Base-by-base conservation (phyloP, 768 basidiomycete species). In the Lactifluus pinguis region DNA sequence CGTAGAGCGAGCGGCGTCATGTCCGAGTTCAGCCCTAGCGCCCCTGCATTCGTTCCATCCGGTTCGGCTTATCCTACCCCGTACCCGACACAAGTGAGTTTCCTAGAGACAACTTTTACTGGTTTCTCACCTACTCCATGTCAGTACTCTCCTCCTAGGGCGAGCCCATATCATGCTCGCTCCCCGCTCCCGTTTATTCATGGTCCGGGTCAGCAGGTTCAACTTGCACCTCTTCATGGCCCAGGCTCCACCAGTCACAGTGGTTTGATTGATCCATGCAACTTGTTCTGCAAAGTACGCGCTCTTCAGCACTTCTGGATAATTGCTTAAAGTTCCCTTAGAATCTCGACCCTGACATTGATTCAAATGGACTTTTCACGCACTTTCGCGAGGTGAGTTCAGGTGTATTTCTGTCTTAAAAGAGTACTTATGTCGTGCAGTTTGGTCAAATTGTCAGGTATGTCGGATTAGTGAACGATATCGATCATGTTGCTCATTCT, bases 371-470 rank as follows among this genome's bases (percentile, higher is more conserved):
- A 39, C 79, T 95, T 14, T 92, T 90, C 69, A 76, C 83, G 25
- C 85, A 89, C 72, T 95, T 95, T 75, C 84, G 87, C 62, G 79
- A 82, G 77, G 89, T 89, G 74, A 67, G 77, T 56, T 49, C 55
- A 44, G 62, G 15, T 44, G 49, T 49, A 19, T 36, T 21, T 32
- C 21, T 41, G 36, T 30, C 25, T 8, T 21, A 15, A 19, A 25
- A 36, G 4, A 9, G 15, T 57, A 36, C 62, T 57, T 21, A 66
- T 42, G 30, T 36, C 15, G 17, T 19, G 4, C 66, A 92, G 87
- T 95, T 85, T 71, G 93, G 93, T 44, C 84, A 87, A 74, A 93
- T 95, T 64, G 89, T 93, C 64, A 93, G 89, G 85, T 89, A 77
- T 48, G n/a, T 42, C 13, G 49, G 41, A 19, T 32, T 64, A 8